A percentile compares a stretch with the other conserved stretches of the same genome.
phyloP scores from a whole-genome alignment of 1,284 basidiomycete genomes.

The Coniophora puteana region DNA sequence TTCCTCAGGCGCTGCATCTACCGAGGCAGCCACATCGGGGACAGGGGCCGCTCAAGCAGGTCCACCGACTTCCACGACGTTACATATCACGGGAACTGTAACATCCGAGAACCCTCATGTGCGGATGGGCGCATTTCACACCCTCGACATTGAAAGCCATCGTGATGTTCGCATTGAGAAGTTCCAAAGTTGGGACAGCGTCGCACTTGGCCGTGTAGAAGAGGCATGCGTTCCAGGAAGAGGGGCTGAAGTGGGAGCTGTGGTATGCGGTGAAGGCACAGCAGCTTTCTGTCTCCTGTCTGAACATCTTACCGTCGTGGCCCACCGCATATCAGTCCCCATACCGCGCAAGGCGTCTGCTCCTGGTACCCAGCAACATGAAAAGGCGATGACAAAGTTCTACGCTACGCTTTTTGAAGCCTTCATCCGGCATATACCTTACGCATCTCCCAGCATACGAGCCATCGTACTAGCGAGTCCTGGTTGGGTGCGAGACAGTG shows the following conservation, averaged over 20 bases:
- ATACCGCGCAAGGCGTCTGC: conserved; percentile 91
- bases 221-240: conserved; percentile 90
- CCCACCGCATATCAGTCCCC: conserved; percentile 87
- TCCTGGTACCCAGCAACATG: conserved; percentile 76
- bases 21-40: conserved; percentile 35
- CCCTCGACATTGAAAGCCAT: conserved; percentile 90
- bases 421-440: conserved; percentile 88
- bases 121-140: conserved; percentile 93
- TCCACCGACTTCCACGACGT: conserved; percentile 51
- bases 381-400: conserved; percentile 84
- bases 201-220: conserved; percentile 78
- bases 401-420: conserved; percentile 85
- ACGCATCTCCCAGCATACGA: conserved; percentile 66
- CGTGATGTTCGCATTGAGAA: conserved; percentile 94
- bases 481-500: conserved; percentile 91
- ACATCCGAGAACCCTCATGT: conserved; percentile 91
- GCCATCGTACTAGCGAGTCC: conserved; percentile 96
- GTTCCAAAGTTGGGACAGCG: conserved; percentile 84
- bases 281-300: conserved; percentile 94
- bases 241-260: conserved; percentile 94
- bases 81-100: conserved; percentile 89
- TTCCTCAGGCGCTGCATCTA: conserved; percentile 51
- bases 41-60: conserved; percentile 35
- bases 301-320: conserved; percentile 94
- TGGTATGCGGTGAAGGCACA: conserved; percentile 94